A percentile compares a stretch with the other conserved stretches of the same genome.
phyloP scores from a whole-genome alignment of 441 rosid species.

The Brassica hybrid region DNA sequence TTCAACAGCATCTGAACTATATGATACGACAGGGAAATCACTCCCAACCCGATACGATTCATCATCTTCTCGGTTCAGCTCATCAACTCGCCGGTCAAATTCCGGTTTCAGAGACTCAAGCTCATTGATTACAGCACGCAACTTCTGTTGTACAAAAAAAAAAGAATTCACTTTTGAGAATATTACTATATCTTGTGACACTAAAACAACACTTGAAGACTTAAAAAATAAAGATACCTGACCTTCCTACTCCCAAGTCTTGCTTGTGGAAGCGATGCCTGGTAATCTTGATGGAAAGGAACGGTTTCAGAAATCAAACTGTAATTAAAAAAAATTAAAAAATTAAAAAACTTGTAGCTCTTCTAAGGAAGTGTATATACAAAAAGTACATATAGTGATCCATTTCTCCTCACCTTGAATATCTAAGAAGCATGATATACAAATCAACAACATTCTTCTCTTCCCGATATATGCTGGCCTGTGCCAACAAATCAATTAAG shows the following conservation, averaged over 20 bases:
- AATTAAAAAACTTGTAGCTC: slow-evolving; percentile 23
- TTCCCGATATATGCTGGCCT: slow-evolving; percentile 81
- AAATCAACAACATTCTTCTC: slow-evolving; percentile 91
- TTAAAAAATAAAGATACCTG: slow-evolving; percentile 36
- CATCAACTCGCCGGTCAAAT: slow-evolving; percentile 58
- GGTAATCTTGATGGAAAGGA: slow-evolving; percentile 91
- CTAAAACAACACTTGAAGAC: slow-evolving; percentile 23
- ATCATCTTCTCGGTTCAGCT: slow-evolving; percentile 51
- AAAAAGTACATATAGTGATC: too few species aligned
- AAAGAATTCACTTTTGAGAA: slow-evolving; percentile 14
- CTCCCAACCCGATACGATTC: slow-evolving; percentile 45
- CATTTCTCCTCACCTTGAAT: slow-evolving; percentile 64
- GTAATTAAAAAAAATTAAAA: too few species aligned
- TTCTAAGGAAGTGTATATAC: background rate
- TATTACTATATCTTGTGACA: background rate
- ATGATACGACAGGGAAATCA: slow-evolving; percentile 45
- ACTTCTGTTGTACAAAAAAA: slow-evolving; percentile 52
- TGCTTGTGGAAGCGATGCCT: slow-evolving; percentile 57
- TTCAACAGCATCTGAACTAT: slow-evolving; percentile 50
- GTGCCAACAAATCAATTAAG: slow-evolving; percentile 5
- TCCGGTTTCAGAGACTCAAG: slow-evolving; percentile 91
- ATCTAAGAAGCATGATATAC: slow-evolving; percentile 90
- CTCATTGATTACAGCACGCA: slow-evolving; percentile 71
- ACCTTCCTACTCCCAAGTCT: slow-evolving; percentile 75
- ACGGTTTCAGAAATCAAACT: slow-evolving; percentile 90